A percentile compares a stretch with the other conserved stretches of the same genome.
Evolutionary conservation across 371 early-diverging fungal genomes (phyloP).

Genomic region (Mortierella sp.): DNA sequence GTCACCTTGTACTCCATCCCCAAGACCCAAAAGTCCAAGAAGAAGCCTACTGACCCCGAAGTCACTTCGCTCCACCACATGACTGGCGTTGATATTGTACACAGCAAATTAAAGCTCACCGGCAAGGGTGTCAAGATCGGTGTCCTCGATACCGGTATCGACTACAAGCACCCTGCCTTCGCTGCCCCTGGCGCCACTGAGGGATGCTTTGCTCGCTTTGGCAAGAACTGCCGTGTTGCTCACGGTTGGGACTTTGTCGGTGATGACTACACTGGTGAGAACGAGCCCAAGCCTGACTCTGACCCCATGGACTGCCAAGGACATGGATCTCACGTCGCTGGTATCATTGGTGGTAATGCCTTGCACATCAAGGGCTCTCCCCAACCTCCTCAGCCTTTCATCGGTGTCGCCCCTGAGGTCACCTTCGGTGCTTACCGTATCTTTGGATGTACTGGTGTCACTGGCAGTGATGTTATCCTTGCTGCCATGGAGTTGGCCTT

Average conservation of each 20-base stretch:
- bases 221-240: slow-evolving; percentile 57
- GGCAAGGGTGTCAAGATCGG: slow-evolving; percentile 74
- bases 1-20: slow-evolving; percentile 37
- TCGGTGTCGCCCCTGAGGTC: slow-evolving; percentile 75
- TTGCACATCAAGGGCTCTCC: slow-evolving; percentile 19
- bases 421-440: slow-evolving; percentile 70
- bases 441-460: slow-evolving; percentile 71
- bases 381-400: slow-evolving; percentile 54
- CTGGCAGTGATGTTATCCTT: slow-evolving; percentile 68
- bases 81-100: slow-evolving; percentile 70
- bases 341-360: slow-evolving; percentile 69
- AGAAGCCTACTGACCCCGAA: slow-evolving; percentile 36
- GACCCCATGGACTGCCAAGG: slow-evolving; percentile 69
- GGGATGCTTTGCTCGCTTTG: slow-evolving; percentile 60
- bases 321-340: slow-evolving; percentile 79
- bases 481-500: slow-evolving; percentile 72
- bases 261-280: slow-evolving; percentile 40
- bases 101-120: slow-evolving; percentile 59
- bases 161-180: slow-evolving; percentile 68
- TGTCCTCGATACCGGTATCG: slow-evolving; percentile 67
- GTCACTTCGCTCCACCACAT: slow-evolving; percentile 59
- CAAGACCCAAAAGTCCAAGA: slow-evolving; percentile 18
- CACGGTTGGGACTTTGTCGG: slow-evolving; percentile 64
- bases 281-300: slow-evolving; percentile 55
- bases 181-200: slow-evolving; percentile 39